These are phyloP conservation scores for Colletotrichum eremochloae DNA, from an alignment of 2,329 filamentous ascomycete genomes.

Conservation along the genomic window DNA sequence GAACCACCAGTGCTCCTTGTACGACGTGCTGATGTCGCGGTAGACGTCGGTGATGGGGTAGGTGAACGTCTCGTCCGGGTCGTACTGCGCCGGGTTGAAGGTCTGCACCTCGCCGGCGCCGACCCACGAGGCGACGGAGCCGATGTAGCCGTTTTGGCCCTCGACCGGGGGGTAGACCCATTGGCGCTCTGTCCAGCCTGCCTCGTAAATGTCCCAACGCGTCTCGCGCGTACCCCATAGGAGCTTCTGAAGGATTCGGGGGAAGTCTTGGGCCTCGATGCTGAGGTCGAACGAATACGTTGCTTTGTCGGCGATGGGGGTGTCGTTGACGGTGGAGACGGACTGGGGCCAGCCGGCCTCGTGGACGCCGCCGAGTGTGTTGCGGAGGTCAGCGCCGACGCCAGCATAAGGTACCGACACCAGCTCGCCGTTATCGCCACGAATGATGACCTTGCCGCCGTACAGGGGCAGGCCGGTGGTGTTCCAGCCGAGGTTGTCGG, in stretches of 20 bases:
- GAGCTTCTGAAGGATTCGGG: constrained; percentile 43
- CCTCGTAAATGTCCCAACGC: constrained; percentile 46
- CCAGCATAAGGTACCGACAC: constrained; percentile 58
- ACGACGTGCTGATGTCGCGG: constrained; percentile 41
- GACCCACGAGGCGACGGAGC: constrained; percentile 48
- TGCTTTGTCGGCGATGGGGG: constrained; percentile 28
- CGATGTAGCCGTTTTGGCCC: constrained; percentile 49
- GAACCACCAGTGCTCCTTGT: constrained; percentile 55
- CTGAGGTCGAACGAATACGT: constrained; percentile 41
- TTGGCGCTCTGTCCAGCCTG: constrained; percentile 46
- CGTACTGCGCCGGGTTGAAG: constrained; percentile 44
- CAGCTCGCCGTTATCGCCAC: constrained; percentile 55
- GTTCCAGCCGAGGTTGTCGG: constrained; percentile 42
- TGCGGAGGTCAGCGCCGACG: constrained; percentile 40
- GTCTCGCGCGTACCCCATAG: constrained; percentile 45
- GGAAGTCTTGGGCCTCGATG: constrained; percentile 43
- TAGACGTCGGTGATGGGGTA: constrained; percentile 45
- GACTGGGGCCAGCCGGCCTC: constrained; percentile 41
- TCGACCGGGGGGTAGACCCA: constrained; percentile 48
- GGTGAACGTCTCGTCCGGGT: constrained; percentile 47
- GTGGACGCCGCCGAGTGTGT: constrained; percentile 37
- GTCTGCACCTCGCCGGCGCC: constrained; percentile 37
- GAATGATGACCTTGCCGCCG: constrained; percentile 52
- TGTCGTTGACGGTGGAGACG: constrained; percentile 26
- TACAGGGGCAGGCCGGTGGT: constrained; percentile 50